A percentile compares a stretch with the other conserved stretches of the same genome.
These are phyloP conservation scores for Phytophthora tentaculata DNA, from an alignment of 352 stramenopile genomes.

Conservation along the genomic window DNA sequence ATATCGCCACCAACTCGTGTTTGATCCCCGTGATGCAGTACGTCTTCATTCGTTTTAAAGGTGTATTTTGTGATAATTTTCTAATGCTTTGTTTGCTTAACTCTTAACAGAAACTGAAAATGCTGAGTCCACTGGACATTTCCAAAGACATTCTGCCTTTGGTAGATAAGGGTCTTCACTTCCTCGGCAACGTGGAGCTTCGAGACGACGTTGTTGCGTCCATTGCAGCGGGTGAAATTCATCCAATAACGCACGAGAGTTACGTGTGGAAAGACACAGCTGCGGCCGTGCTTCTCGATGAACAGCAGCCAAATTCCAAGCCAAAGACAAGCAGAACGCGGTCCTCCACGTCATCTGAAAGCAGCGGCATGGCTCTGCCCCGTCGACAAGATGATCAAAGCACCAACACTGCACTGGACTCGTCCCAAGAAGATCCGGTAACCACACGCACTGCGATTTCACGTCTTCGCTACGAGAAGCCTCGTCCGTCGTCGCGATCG, in stretches of 20 bases:
- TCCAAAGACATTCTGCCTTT: conserved; percentile 62
- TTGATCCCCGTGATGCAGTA: conserved; percentile 77
- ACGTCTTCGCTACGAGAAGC: conserved; percentile 35
- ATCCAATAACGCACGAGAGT: conserved; percentile 74
- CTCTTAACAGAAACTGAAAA: conserved; percentile 73
- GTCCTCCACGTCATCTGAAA: conserved; percentile 71
- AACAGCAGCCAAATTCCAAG: conserved; percentile 16
- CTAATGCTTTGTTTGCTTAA: conserved; percentile 18
- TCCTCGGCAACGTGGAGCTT: conserved; percentile 75
- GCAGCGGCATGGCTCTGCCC: conserved; percentile 29
- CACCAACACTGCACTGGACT: conserved; percentile 10
- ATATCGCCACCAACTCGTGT: conserved; percentile 90
- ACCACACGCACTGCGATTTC: background rate
- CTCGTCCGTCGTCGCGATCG: conserved; percentile 48
- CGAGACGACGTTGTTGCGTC: conserved; percentile 53
- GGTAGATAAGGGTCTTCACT: conserved; percentile 63
- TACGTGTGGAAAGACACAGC: conserved; percentile 71
- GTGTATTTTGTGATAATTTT: conserved; percentile 16
- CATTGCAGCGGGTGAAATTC: conserved; percentile 66
- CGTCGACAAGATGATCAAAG: conserved; percentile 9
- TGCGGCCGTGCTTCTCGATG: conserved; percentile 26
- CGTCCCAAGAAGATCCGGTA: conserved; percentile 24
- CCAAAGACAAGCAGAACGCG: conserved; percentile 23
- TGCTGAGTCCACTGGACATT: conserved; percentile 69
- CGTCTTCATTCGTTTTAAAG: conserved; percentile 9